Evolutionary conservation across 441 rosid genomes (phyloP).

Genomic region (Pelargonium myrrhifolium): DNA sequence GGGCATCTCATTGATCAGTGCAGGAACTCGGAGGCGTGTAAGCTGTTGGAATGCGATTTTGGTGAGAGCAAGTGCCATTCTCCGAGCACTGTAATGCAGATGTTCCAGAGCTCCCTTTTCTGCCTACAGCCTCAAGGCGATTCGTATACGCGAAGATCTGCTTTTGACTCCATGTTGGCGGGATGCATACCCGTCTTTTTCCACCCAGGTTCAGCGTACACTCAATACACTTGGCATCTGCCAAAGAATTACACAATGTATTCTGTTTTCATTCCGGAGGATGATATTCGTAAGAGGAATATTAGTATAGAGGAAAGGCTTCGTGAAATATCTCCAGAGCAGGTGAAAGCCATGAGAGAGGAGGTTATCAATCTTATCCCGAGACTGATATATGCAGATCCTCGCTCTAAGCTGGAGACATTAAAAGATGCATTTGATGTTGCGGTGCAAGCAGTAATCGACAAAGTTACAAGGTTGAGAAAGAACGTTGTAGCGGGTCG

Average conservation of each 20-base stretch:
- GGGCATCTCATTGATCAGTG: constrained; percentile 89
- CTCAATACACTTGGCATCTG: constrained; percentile 89
- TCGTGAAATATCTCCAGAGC: constrained; percentile 57
- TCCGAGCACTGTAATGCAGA: constrained; percentile 88
- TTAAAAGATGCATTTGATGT: constrained; percentile 75
- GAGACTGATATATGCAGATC: constrained; percentile 70
- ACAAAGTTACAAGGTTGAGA: constrained; percentile 82
- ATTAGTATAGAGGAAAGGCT: constrained; percentile 69
- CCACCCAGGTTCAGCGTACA: constrained; percentile 92
- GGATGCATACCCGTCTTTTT: constrained; percentile 91
- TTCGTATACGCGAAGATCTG: constrained; percentile 82
- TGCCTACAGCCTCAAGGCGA: constrained; percentile 92
- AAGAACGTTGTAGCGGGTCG: constrained; percentile 62
- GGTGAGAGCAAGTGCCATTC: constrained; percentile 99
- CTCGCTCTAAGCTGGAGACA: constrained; percentile 61
- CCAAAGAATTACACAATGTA: constrained; percentile 70
- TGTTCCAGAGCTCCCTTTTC: constrained; percentile 79
- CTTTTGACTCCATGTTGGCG: constrained; percentile 82
- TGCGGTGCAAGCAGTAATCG: constrained; percentile 67
- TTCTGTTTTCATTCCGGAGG: constrained; percentile 85
- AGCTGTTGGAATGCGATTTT: constrained; percentile 82
- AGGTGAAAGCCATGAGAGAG: constrained; percentile 71
- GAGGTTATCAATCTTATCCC: constrained; percentile 71
- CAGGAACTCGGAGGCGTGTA: constrained; percentile 48
- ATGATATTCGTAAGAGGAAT: constrained; percentile 67